Base-by-base conservation (phyloP, 768 basidiomycete genomes). In the Tylopilus subfusipes region DNA sequence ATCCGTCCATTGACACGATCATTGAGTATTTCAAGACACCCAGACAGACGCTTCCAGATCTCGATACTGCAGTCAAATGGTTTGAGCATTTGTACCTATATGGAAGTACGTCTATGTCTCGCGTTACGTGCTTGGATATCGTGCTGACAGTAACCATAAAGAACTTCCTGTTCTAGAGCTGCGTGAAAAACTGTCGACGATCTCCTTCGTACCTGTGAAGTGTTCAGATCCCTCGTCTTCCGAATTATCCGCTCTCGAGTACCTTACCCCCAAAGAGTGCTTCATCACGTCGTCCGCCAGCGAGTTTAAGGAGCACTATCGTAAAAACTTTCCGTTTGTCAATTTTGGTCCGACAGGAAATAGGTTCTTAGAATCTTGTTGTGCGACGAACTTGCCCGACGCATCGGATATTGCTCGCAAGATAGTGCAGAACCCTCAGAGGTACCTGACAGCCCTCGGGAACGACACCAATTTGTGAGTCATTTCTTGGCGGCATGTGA, bases 351-450 rank as follows among this genome's bases (percentile, higher is more conserved):
- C 2, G 27, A n/a, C 29, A 29, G 48, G 48, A 12, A 48, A 38
- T 29, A 8, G 18, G 29, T 61, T 61, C 48, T 45, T 61, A 1
- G 60, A 62, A 1, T 53, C 29, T 12, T 61, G 60, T 24, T 33
- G 48, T 6, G 51, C 60, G 44, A 57, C 53, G 36, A 57, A 50
- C 45, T 62, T 40, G 4, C 60, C 55, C 1, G 60, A 62, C 2
- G 55, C 51, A 36, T 53, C 48, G 1, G 60, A 62, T 30, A 40
- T 62, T 10, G 48, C 5, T 27, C 45, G 48, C 22, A 62, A 48
- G 42, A 62, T 62, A 4, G 34, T 38, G 13, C n/a, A 40, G 29
- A 29, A 40, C 31, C 60, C 60, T n/a, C 36, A 24, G 27, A 31
- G 3, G 30, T 61, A 61, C 18, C 33, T 58, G 13, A 18, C 19